A percentile compares a stretch with the other conserved stretches of the same genome.
These are phyloP conservation scores for Trapa bicornis DNA, from an alignment of 345 rosid species.

Conservation along the genomic window DNA sequence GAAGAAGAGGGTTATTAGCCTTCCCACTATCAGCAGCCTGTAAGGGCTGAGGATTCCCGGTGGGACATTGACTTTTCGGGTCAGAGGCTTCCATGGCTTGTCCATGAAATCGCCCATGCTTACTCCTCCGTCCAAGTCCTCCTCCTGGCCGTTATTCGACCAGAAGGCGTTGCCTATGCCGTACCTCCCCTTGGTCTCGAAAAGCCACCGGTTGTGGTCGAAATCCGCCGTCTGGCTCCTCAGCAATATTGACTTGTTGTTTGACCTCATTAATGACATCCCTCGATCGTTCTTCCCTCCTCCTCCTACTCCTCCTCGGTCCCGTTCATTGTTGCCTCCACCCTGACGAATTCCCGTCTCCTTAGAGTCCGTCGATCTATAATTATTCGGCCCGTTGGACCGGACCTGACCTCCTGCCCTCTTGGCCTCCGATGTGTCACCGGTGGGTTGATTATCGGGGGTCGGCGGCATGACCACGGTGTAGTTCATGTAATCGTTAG, in stretches of 20 bases:
- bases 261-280: conserved; percentile 58
- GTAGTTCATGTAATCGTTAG: conserved; percentile 71
- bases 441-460: conserved; percentile 81
- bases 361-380: background rate
- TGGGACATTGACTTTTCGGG: conserved; percentile 57
- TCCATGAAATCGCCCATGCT: conserved; percentile 80
- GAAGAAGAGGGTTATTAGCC: conserved; percentile 35
- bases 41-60: conserved; percentile 74
- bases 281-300: conserved; percentile 9
- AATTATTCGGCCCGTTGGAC: conserved; percentile 10
- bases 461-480: conserved; percentile 93
- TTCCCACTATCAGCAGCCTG: conserved; percentile 51
- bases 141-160: conserved; percentile 27
- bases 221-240: conserved; percentile 88
- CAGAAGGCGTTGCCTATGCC: conserved; percentile 87
- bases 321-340: conserved; percentile 18
- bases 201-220: conserved; percentile 90
- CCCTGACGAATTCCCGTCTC: conserved; percentile 14
- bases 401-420: conserved; percentile 23
- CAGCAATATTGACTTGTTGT: conserved; percentile 65
- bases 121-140: conserved; percentile 32
- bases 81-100: conserved; percentile 95
- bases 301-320: too few species aligned
- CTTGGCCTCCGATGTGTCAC: conserved; percentile 11
- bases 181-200: conserved; percentile 57